phyloP scores from a whole-genome alignment of 1,284 basidiomycete genomes.

The Cutaneotrichosporon sp. region DNA sequence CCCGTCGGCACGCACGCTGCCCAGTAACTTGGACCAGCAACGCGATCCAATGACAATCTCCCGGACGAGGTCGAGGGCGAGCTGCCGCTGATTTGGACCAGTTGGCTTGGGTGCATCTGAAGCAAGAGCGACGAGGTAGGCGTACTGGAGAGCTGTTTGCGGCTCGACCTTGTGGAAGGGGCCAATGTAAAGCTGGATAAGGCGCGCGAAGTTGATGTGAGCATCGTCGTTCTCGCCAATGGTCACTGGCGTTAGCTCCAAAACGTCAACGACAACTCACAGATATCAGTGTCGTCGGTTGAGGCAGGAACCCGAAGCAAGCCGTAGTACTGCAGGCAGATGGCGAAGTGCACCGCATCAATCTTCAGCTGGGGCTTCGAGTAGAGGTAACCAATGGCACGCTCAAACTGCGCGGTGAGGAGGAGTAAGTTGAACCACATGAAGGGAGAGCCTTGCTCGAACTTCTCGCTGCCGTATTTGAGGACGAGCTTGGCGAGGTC shows the following conservation, averaged over 20 bases:
- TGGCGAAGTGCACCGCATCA: slow-evolving; percentile 91
- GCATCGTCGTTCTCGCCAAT: slow-evolving; percentile 52
- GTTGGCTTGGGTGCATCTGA: slow-evolving; percentile 60
- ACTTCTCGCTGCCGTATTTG: slow-evolving; percentile 85
- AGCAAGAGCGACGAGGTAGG: slow-evolving; percentile 80
- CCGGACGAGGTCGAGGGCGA: slow-evolving; percentile 78
- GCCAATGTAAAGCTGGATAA: slow-evolving; percentile 88
- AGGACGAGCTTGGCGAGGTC: slow-evolving; percentile 74
- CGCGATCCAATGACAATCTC: slow-evolving; percentile 84
- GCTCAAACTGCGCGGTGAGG: slow-evolving; percentile 90
- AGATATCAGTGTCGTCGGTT: slow-evolving; percentile 71
- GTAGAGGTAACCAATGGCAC: slow-evolving; percentile 85
- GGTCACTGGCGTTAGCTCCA: slow-evolving; percentile 48
- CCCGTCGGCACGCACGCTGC: slow-evolving; percentile 83
- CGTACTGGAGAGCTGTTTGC: slow-evolving; percentile 89
- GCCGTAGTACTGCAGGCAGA: slow-evolving; percentile 90
- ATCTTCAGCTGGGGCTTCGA: slow-evolving; percentile 81
- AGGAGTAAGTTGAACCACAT: slow-evolving; percentile 87
- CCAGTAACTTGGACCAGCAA: slow-evolving; percentile 77
- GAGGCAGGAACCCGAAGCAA: slow-evolving; percentile 78
- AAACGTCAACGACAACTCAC: slow-evolving; percentile 53
- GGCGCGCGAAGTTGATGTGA: slow-evolving; percentile 69
- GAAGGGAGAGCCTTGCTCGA: slow-evolving; percentile 67
- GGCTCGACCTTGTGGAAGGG: slow-evolving; percentile 88
- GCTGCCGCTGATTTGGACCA: slow-evolving; percentile 77